Percentiles rank a stretch among this genome's conserved stretches.
phyloP scores from a whole-genome alignment of 2,329 filamentous ascomycete genomes.

The Bisporella sp. region DNA sequence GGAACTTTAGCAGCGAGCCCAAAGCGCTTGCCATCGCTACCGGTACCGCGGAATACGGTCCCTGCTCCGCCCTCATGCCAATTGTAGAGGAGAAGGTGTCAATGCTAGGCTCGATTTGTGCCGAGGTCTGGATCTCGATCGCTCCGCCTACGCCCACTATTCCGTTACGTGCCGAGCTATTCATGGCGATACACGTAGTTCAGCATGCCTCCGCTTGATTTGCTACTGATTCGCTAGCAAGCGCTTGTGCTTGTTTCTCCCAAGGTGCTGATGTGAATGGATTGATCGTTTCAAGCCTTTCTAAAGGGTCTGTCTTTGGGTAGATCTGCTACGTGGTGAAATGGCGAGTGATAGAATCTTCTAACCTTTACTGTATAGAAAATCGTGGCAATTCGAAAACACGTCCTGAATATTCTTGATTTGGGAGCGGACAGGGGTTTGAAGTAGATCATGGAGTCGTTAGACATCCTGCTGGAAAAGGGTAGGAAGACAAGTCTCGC shows the following conservation, averaged over 20 bases:
- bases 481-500: too few species aligned
- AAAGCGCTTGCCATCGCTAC: not conserved
- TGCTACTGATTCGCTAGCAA: not conserved
- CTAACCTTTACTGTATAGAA: too few species aligned
- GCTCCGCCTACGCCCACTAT: not conserved
- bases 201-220: not conserved
- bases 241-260: not conserved
- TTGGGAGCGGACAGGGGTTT: too few species aligned
- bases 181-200: not conserved
- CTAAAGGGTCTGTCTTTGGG: not conserved
- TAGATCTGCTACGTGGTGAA: conserved; percentile 2
- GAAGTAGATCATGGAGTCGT: too few species aligned
- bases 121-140: not conserved
- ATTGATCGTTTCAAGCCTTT: conserved; percentile 4
- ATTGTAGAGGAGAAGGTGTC: not conserved
- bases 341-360: conserved; percentile 2
- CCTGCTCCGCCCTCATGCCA: not conserved
- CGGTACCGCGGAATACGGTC: not conserved
- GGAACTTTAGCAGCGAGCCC: not conserved
- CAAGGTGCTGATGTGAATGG: not conserved
- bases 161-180: not conserved
- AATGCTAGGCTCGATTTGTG: not conserved
- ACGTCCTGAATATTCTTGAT: too few species aligned
- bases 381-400: too few species aligned
- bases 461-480: too few species aligned